A percentile compares a stretch with the other conserved stretches of the same genome.
These are phyloP conservation scores for Nicotiana obtusifolia DNA, from an alignment of 257 asterid species.

Conservation along the genomic window DNA sequence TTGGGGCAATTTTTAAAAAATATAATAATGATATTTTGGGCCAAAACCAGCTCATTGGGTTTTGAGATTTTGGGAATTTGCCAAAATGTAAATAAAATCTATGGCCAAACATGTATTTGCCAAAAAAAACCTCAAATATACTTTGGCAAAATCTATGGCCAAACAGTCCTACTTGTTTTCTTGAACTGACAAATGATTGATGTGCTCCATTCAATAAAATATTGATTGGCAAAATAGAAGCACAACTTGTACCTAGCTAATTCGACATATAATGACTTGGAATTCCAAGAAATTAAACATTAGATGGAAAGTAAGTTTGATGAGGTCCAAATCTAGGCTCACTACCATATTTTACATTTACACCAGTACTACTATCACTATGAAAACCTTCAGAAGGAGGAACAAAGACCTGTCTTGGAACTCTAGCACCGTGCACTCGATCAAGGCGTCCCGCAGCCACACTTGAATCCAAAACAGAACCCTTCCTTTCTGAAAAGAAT, in stretches of 20 bases:
- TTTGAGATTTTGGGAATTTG: too few species aligned
- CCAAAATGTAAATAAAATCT: too few species aligned
- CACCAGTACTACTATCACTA: slow-evolving; percentile 8
- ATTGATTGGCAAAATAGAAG: slow-evolving; percentile 33
- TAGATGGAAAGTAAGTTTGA: slow-evolving; percentile 23
- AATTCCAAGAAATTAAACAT: slow-evolving; percentile 23
- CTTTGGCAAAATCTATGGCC: too few species aligned
- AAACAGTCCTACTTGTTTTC: not conserved
- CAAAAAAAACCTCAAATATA: too few species aligned
- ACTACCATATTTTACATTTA: slow-evolving; percentile 34
- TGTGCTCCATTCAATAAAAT: slow-evolving; percentile 30
- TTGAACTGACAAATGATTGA: slow-evolving; percentile 13
- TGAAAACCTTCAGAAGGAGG: slow-evolving; percentile 13
- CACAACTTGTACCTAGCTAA: slow-evolving; percentile 29
- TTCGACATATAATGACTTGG: slow-evolving; percentile 14
- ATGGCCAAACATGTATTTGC: too few species aligned
- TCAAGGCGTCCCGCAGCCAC: not conserved
- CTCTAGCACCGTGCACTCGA: slow-evolving; percentile 2
- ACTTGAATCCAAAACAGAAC: slow-evolving; percentile 27
- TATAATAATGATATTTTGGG: too few species aligned
- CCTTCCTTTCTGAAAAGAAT: slow-evolving; percentile 39
- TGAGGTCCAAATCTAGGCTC: slow-evolving; percentile 19
- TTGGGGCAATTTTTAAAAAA: too few species aligned
- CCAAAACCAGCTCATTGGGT: too few species aligned
- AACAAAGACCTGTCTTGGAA: not conserved